Percentiles rank a stretch among this genome's conserved stretches.
phyloP scores from a whole-genome alignment of 1,139 yeast species.

The Geotrichum australiense region DNA sequence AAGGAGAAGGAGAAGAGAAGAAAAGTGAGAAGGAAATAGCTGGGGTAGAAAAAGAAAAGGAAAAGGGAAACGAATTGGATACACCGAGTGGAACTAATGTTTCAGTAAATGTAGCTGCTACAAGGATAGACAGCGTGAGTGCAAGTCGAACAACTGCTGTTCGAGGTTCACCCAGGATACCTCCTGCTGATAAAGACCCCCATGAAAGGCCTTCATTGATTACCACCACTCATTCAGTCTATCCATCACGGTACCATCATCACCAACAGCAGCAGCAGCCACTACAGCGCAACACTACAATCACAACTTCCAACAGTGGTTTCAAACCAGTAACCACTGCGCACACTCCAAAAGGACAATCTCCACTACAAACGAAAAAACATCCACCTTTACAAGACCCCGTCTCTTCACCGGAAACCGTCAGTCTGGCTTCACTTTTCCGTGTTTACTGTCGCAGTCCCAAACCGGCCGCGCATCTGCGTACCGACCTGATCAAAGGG shows the following conservation, averaged over 20 bases:
- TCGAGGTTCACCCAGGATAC: too few relatives aligned
- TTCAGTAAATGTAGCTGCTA: too few relatives aligned
- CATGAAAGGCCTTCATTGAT: too few relatives aligned
- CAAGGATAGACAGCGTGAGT: too few relatives aligned
- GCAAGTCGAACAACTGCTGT: too few relatives aligned
- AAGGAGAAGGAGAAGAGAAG: neutral
- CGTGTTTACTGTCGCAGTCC: neutral
- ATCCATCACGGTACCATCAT: too few relatives aligned
- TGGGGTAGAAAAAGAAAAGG: neutral
- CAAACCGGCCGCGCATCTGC: neutral
- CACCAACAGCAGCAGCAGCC: neutral
- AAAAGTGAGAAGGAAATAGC: neutral
- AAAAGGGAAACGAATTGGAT: too few relatives aligned
- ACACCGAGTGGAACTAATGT: too few relatives aligned
- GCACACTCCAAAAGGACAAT: neutral
- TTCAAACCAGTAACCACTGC: neutral
- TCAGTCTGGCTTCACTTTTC: neutral
- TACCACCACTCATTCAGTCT: too few relatives aligned
- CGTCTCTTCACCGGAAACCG: neutral
- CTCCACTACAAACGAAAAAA: neutral
- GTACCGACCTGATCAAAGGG: neutral
- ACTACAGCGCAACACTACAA: neutral
- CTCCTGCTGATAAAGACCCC: too few relatives aligned
- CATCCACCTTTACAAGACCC: neutral
- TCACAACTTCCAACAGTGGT: neutral